Evolutionary conservation across 1,284 basidiomycete genomes (phyloP), one percentile per base, ranked within the genome.

Genomic region (Rhodotorula sp.): DNA sequence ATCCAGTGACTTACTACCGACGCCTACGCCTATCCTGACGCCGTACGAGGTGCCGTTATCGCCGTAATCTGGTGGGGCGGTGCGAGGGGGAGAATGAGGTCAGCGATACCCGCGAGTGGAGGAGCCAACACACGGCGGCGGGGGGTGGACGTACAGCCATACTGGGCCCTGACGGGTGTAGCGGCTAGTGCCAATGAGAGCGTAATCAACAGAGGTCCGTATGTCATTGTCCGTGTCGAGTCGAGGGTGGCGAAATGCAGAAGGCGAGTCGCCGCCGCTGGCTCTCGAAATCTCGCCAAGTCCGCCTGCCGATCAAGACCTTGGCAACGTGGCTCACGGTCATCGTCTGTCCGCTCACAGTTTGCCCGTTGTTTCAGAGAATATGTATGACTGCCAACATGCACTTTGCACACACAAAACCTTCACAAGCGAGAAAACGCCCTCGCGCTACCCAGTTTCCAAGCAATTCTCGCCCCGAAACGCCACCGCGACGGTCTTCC

Each of bases 21-120:
- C 56, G 29, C 72, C 72, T 46, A 73, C 65, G 58, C 72, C 72
- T 23, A 74, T 69, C n/a, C 72, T 49, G 7, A 52, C 49, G 14
- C 72, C 72, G 39, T 74, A 74, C 29, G 31, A 52, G 1, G 46
- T 54, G 0, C 72, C 64, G 18, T 66, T 64, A 48, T 61, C 34
- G 47, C 23, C 16, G 23, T 29, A 47, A 39, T 66, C 51, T 58
- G 56, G 54, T 56, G 54, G 29, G 29, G 54, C 54, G 54, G 54
- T 20, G 20, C 20, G 1, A 16, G n/a, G 23, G 7, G 10, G 12
- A 43, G 16, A 34, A 34, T 20, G 60, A 48, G 48, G 58, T 58
- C 10, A 48, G 26, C 8, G 14, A 43, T 34, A 21, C 12, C 46
- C 29, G 8, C 26, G 31, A 15, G 5, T 16, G 18, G 21, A n/a